Evolutionary conservation across 2,329 filamentous ascomycete species (phyloP), one percentile per base, ranked within the genome.

Genomic region (Leptodontidium sp.): DNA sequence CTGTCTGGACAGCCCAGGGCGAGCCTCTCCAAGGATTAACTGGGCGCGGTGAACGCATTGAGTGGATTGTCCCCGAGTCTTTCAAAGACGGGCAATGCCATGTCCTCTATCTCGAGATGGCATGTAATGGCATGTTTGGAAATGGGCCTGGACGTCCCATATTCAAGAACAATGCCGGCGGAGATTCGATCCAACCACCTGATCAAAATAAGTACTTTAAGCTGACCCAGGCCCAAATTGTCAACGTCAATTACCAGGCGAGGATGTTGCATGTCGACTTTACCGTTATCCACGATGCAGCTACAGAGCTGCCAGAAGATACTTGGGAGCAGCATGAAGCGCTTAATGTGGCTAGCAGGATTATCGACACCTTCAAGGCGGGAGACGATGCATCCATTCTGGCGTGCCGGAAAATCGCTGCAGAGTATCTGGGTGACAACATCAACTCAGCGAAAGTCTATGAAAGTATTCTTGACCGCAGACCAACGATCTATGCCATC

Each of bases 41-140:
- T 0, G 96, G 96, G 21, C 91, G 91, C 66, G 93, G 93, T 49
- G 96, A 99, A 77, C 88, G 96, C 64, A 87, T 90, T 15, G 94
- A 98, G 81, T 99, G 95, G 94, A 89, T 97, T 69, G 85, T 99
- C 55, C 95, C 96, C 7, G 84, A 93, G 61, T 84, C 84, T 14
- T 97, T 92, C 82, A 88, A 92, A 71, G 93, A 97, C 79, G 94
- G 93, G 64, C 89, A 95, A 78, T 88, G 93, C 76, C 94, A 98
- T 79, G 89, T 86, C 21, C 92, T 99, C 76, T 99, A 98, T 80
- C 91, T 99, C 73, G 96, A 99, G 82, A 97, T 98, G 93, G 96
- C 96, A 32, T 98, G 96, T 82, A 99, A 99, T 79, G 90, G 91
- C 80, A 98, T 98, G 94, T 98, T 98, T 82, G 96, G 96, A 74